Percentiles rank a stretch among this genome's conserved stretches.
Conservation (phyloP, 805 yeast species). For the Yarrowia osloensis region DNA sequence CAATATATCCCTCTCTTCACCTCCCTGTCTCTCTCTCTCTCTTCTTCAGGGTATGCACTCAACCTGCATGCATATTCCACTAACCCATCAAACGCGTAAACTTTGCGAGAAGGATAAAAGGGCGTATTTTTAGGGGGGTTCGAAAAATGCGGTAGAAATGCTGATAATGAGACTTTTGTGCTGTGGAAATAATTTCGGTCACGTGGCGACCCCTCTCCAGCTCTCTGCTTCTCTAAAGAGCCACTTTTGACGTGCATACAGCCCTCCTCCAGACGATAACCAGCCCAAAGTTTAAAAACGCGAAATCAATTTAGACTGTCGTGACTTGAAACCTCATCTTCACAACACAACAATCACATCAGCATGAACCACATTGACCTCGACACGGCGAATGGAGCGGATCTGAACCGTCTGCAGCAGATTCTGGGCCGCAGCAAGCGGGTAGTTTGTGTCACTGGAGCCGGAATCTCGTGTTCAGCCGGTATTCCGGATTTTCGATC, state of each 20-base stretch:
- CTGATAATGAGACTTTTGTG: too few species aligned
- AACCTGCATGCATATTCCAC: too few species aligned
- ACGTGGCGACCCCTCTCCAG: background rate
- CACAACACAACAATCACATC: background rate
- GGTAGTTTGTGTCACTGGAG: slow-evolving; percentile 81
- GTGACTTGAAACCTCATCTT: background rate
- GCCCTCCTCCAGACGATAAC: background rate
- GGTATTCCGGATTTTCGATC: slow-evolving; percentile 67
- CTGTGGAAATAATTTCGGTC: too few species aligned
- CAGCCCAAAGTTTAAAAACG: slow-evolving; percentile 28
- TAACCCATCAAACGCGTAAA: too few species aligned
- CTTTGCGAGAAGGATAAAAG: too few species aligned
- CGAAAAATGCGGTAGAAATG: too few species aligned
- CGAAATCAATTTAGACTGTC: slow-evolving; percentile 12
- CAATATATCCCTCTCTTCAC: too few species aligned
- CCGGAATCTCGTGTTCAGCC: slow-evolving; percentile 95
- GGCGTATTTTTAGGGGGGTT: too few species aligned
- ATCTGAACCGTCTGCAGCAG: slow-evolving; percentile 46
- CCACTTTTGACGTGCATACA: too few species aligned
- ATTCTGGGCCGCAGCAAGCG: slow-evolving; percentile 52
- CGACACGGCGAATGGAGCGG: slow-evolving; percentile 3
- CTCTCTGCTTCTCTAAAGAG: background rate
- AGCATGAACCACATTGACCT: slow-evolving; percentile 1
- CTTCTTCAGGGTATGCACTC: too few species aligned
- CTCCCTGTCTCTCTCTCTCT: too few species aligned